Conservation (phyloP, 1,284 basidiomycete genomes). For the Marasmius oreades region DNA sequence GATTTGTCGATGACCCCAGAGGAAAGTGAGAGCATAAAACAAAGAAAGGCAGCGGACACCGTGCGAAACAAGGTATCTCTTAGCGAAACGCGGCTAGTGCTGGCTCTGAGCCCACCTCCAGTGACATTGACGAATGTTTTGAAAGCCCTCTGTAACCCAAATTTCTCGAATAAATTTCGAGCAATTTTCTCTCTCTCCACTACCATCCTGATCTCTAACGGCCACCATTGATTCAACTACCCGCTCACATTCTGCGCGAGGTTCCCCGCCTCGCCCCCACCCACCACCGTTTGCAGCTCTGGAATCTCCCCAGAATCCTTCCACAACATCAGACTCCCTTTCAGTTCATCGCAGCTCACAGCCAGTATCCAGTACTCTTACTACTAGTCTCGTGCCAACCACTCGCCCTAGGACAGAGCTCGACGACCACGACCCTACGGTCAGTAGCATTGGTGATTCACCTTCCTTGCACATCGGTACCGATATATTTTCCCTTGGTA, state of each 20-base stretch:
- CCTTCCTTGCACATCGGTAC: conserved; percentile 15
- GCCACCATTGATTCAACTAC: conserved; percentile 72
- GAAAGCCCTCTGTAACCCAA: background rate
- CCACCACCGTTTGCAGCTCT: conserved; percentile 39
- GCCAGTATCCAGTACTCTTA: background rate
- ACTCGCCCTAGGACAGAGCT: conserved; percentile 60
- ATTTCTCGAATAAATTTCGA: background rate
- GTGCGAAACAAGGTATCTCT: no score
- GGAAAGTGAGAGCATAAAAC: no score
- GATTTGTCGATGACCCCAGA: background rate
- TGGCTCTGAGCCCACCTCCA: background rate
- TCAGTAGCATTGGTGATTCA: conserved; percentile 20
- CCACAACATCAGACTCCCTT: conserved; percentile 25
- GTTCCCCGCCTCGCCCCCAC: conserved; percentile 40
- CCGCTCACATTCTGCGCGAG: conserved; percentile 52
- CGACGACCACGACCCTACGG: conserved; percentile 43
- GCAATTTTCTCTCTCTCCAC: background rate
- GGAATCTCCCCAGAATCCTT: conserved; percentile 36
- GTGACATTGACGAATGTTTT: conserved; percentile 10
- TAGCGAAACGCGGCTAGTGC: background rate
- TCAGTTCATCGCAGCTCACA: conserved; percentile 13
- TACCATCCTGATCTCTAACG: conserved; percentile 4
- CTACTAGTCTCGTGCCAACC: conserved; percentile 47
- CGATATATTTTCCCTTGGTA: conserved; percentile 21
- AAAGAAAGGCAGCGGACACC: no score